Evolutionary conservation across 2,329 filamentous ascomycete species (phyloP), one percentile per base, ranked within the genome.

Genomic region (Calonectria crousiana): DNA sequence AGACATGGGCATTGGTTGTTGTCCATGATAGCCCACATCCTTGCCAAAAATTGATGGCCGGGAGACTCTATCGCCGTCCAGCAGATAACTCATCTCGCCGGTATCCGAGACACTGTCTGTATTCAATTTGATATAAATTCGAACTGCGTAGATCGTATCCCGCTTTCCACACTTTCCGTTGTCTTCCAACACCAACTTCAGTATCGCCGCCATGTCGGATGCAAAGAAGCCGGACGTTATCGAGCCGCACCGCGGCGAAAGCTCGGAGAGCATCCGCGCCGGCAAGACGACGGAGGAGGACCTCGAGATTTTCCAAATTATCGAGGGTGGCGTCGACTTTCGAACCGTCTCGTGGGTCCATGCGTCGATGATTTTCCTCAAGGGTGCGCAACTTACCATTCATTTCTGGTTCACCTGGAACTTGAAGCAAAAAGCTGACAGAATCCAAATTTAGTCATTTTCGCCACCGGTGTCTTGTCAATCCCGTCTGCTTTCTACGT

Each of bases 391-490:
- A n/a, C 18, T 5, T 8, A 3, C 9, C 6, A 34, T 34, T 34
- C 8, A 18, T 5, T 2, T 34, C 16, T 14, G 28, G 13, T 4
- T 23, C 10, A 23, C 11, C n/a, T 13, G 1, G 9, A 8, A 47
- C n/a, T 23, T 6, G 20, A 9, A 23, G 20, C 3, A 23, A 23
- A 2, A 23, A 6, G 44, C 44, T 47, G 10, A 47, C 44, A 23
- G 5, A 23, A 23, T 47, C 10, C 44, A 23, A 47, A 23, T 34
- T 34, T 13, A 52, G 49, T 52, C 23, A 52, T 52, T 58, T 81
- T 81, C 60, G 80, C 80, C 2, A 81, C 79, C 3, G 80, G 79
- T 26, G 80, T 81, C n/a, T 65, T 81, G 44, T 72, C 78, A 14
- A 81, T 81, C 41, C 80, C 79, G 1, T 78, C 78, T 20, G 74